Evolutionary conservation across 192 early-diverging fungal species (phyloP).

Genomic region (Powellomyces hirtus): DNA sequence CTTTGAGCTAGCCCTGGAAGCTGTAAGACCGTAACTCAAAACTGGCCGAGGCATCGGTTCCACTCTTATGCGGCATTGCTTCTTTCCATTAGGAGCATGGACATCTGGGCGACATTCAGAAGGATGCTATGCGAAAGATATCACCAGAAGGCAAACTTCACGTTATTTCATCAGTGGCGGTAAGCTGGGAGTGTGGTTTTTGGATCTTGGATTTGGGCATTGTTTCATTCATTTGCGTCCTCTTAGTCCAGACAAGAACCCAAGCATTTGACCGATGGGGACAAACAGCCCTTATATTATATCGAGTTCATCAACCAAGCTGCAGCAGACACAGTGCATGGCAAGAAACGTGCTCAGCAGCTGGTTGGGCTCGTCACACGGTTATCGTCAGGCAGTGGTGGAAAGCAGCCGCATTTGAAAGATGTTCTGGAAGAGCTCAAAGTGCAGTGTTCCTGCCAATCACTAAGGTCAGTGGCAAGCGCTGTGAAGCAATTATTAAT

Average conservation of each 20-base stretch:
- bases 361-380: slow-evolving; percentile 34
- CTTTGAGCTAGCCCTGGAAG: slow-evolving; percentile 41
- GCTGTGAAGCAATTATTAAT: too few species aligned
- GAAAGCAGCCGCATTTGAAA: slow-evolving; percentile 19
- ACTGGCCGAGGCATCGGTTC: background rate
- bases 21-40: slow-evolving; percentile 16
- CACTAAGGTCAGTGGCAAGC: slow-evolving; percentile 18
- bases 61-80: background rate
- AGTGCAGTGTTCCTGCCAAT: slow-evolving; percentile 33
- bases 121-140: slow-evolving; percentile 34
- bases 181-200: slow-evolving; percentile 1
- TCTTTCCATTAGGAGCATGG: slow-evolving; percentile 8
- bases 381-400: background rate
- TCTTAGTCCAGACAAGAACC: slow-evolving; percentile 8
- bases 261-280: background rate
- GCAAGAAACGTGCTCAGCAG: slow-evolving; percentile 31
- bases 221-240: slow-evolving; percentile 7
- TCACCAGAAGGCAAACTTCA: slow-evolving; percentile 39
- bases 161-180: slow-evolving; percentile 30
- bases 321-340: background rate
- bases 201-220: background rate
- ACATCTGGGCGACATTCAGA: slow-evolving; percentile 12
- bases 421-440: slow-evolving; percentile 35
- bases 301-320: slow-evolving; percentile 34
- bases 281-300: slow-evolving; percentile 35